A percentile compares a stretch with the other conserved stretches of the same genome.
phyloP scores from a whole-genome alignment of 116 monocot species.

The Zostera marina region DNA sequence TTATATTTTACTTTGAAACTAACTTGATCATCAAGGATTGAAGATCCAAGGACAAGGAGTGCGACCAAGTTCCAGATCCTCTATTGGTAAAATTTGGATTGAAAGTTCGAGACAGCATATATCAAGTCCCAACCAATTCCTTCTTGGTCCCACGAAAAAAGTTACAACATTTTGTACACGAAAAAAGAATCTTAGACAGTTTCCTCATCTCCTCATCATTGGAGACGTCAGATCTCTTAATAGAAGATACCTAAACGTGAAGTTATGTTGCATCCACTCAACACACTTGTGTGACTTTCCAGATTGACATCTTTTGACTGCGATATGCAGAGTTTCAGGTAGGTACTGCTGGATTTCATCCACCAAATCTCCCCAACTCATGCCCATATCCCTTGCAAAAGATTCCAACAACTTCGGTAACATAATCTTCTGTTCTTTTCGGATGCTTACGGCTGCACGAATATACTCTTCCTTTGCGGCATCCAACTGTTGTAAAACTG shows the following conservation, averaged over 20 bases:
- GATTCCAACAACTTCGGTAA: conserved; percentile 75
- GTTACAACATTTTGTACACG: not conserved
- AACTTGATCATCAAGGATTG: no score
- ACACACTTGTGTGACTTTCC: conserved; percentile 52
- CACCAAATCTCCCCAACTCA: conserved; percentile 29
- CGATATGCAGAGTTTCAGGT: conserved; percentile 56
- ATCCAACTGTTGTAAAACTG: conserved; percentile 57
- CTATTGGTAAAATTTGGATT: no score
- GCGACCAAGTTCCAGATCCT: no score
- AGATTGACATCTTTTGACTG: conserved; percentile 66
- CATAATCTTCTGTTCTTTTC: conserved; percentile 71
- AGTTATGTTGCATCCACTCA: conserved; percentile 76
- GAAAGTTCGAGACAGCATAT: no score
- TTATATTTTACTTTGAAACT: no score
- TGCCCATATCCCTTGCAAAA: conserved; percentile 45
- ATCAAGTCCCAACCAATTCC: not conserved
- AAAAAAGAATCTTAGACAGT: not conserved
- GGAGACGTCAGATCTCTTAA: conserved; percentile 41
- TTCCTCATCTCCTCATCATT: not conserved
- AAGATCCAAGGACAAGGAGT: no score
- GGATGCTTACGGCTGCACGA: conserved; percentile 55
- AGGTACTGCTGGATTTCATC: conserved; percentile 53
- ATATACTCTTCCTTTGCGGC: conserved; percentile 78
- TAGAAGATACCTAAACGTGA: conserved; percentile 59
- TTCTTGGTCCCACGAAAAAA: no score